Evolutionary conservation across 306 rosid genomes (phyloP), one percentile per base, ranked within the genome.

Genomic region (Acacia confusa): DNA sequence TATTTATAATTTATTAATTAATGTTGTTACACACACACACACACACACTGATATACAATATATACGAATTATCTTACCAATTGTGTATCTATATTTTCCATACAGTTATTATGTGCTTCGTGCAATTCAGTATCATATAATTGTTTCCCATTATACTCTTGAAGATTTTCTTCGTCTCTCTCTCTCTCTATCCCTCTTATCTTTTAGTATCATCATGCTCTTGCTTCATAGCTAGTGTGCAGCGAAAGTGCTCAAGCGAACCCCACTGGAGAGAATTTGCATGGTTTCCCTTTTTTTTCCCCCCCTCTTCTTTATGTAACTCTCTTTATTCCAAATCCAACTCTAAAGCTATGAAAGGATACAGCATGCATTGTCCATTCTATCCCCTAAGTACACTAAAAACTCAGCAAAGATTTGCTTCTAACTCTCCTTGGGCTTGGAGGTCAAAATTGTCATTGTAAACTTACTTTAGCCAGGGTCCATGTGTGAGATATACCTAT

Each of bases 261-360:
- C 87, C 95, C 94, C 98, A 87, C 93, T 79, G 52, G 63, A 78
- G 87, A 84, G 86, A 83, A 86, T 82, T 85, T 91, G 74, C 86
- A 88, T 80, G 90, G 87, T 77, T 61, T 80, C 79, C 75, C 65
- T 76, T 83, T 44, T 78, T 83, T 86, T 69, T 52, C 1, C 22
- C 40, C 8, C n/a, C 19, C 6, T 64, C 81, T 83, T 76, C 79
- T 81, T 87, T 82, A 76, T 83, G 76, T 77, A 52, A 7, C 38
- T 81, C 79, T 89, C 89, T 94, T 94, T 88, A 92, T 94, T 94
- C 98, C 91, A 87, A 91, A 88, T 87, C 91, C 90, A 88, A 89
- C 83, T 86, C 88, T 84, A 91, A 92, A 91, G 94, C 89, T 83
- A 85, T 12, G 44, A 61, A 41, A 27, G 36, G 57, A 66, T 60